Evolutionary conservation across 1,139 yeast genomes (phyloP).

Genomic region (Protomyces inundatus): DNA sequence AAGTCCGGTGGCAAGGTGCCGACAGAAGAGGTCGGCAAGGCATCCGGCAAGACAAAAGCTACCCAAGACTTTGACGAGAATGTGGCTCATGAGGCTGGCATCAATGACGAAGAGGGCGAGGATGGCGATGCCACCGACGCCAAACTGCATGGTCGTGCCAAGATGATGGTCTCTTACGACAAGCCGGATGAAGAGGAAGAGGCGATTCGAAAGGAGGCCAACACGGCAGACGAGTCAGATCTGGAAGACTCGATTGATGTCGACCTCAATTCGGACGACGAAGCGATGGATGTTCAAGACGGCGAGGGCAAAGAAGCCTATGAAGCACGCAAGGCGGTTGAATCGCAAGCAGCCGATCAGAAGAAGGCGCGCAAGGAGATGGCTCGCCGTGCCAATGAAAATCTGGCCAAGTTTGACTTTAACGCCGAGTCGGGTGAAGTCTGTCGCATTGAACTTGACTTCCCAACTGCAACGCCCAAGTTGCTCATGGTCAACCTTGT

Average conservation of each 20-base stretch:
- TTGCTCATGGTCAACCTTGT: conserved; percentile 94
- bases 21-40: conserved; percentile 56
- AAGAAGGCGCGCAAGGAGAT: conserved; percentile 73
- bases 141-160: conserved; percentile 54
- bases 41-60: conserved; percentile 48
- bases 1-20: conserved; percentile 42
- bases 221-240: conserved; percentile 47
- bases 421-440: conserved; percentile 85
- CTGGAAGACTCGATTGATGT: conserved; percentile 42
- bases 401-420: conserved; percentile 73
- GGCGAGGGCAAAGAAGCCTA: conserved; percentile 32
- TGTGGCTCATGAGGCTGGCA: conserved; percentile 32
- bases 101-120: conserved; percentile 38
- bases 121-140: conserved; percentile 71
- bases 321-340: conserved; percentile 29
- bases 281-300: conserved; percentile 28
- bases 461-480: conserved; percentile 83
- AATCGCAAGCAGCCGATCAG: conserved; percentile 52
- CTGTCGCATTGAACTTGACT: conserved; percentile 84
- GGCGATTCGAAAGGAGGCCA: conserved; percentile 76
- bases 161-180: conserved; percentile 87
- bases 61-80: conserved; percentile 31
- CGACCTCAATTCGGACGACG: conserved; percentile 35
- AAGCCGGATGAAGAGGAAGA: conserved; percentile 95
- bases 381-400: conserved; percentile 60